These are phyloP conservation scores for Passalora sequoiae DNA, from an alignment of 2,329 filamentous ascomycete genomes.

Conservation along the genomic window DNA sequence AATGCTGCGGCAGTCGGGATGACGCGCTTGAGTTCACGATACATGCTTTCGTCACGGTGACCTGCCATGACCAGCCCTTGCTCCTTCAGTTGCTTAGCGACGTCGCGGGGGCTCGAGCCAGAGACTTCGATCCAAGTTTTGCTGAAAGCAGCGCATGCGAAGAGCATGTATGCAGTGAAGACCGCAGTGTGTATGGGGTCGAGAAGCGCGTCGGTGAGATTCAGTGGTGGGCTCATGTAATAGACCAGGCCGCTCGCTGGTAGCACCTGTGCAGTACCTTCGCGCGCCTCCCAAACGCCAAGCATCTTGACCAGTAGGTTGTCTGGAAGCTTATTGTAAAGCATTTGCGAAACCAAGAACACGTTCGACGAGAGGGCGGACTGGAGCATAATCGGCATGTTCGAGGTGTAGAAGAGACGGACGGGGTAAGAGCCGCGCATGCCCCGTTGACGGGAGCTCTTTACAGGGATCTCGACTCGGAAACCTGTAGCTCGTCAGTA, in stretches of 20 bases:
- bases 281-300: conserved; percentile 96
- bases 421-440: conserved; percentile 97
- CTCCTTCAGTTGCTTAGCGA: conserved; percentile 99
- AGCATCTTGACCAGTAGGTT: conserved; percentile 97
- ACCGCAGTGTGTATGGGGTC: conserved; percentile 95
- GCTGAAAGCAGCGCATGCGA: conserved; percentile 95
- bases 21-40: conserved; percentile 99
- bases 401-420: conserved; percentile 99
- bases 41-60: conserved; percentile 99
- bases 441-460: conserved; percentile 97
- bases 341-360: conserved; percentile 98
- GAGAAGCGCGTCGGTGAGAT: conserved; percentile 89
- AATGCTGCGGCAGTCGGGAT: conserved; percentile 98
- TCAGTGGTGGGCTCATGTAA: conserved; percentile 98
- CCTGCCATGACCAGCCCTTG: conserved; percentile 99
- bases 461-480: conserved; percentile 99
- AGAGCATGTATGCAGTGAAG: conserved; percentile 97
- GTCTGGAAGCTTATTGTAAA: conserved; percentile 98
- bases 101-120: conserved; percentile 92
- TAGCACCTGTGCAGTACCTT: conserved; percentile 91
- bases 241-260: conserved; percentile 92
- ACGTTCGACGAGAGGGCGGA: conserved; percentile 97
- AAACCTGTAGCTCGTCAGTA: conserved; percentile 64
- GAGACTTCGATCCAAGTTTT: conserved; percentile 99
- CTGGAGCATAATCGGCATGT: conserved; percentile 99